phyloP scores from a whole-genome alignment of 257 asterid species.

The Fraxinus pennsylvanica region DNA sequence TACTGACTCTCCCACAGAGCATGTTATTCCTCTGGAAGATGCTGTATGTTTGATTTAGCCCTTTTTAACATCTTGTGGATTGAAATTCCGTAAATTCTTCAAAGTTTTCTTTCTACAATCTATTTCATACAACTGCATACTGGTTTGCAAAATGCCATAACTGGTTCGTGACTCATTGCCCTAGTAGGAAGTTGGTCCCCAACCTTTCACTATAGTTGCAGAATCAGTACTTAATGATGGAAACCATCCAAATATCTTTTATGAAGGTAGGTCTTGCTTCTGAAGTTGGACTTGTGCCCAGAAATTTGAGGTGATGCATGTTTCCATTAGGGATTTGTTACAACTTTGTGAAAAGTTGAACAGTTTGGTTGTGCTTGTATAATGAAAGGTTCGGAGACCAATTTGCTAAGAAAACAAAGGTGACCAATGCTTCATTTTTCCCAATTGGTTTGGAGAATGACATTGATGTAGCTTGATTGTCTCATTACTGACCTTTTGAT shows the following conservation, averaged over 20 bases:
- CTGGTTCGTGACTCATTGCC: neutral
- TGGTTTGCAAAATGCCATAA: neutral
- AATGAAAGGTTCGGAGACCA: neutral
- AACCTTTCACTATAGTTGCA: neutral
- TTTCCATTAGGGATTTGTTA: neutral
- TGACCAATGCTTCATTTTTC: neutral
- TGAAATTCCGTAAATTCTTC: neutral
- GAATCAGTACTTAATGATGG: neutral
- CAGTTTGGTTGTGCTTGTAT: neutral
- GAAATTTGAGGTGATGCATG: neutral
- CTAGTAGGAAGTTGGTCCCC: neutral
- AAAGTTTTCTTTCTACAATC: neutral
- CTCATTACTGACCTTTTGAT: neutral
- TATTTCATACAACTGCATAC: neutral
- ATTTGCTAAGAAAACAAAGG: neutral
- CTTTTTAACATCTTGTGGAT: neutral
- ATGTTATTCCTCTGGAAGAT: constrained; percentile 84
- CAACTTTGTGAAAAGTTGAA: neutral
- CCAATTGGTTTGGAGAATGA: neutral
- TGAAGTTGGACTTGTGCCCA: neutral
- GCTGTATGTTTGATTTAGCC: constrained; percentile 53
- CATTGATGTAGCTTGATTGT: neutral
- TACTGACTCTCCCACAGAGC: constrained; percentile 74
- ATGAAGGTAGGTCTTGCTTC: neutral
- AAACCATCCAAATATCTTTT: neutral